A percentile compares a stretch with the other conserved stretches of the same genome.
phyloP scores from a whole-genome alignment of 768 basidiomycete species.

The Kwoniella europaea region DNA sequence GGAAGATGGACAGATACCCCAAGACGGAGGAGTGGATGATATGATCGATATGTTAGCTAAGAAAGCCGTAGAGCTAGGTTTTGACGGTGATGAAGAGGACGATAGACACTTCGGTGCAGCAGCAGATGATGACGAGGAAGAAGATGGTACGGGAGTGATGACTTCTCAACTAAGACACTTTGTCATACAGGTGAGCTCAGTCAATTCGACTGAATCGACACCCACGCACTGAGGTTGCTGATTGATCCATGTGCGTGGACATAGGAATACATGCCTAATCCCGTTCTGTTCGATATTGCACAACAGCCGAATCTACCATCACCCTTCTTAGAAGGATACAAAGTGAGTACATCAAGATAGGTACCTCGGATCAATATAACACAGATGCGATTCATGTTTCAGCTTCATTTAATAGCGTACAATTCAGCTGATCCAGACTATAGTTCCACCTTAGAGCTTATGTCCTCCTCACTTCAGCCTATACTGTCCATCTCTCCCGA shows the following conservation, averaged over 20 bases:
- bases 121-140: constrained; percentile 40
- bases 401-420: neutral
- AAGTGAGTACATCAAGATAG: constrained; percentile 33
- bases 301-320: constrained; percentile 54
- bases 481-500: constrained; percentile 78
- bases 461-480: constrained; percentile 66
- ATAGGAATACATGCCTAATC: constrained; percentile 84
- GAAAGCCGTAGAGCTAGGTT: constrained; percentile 27
- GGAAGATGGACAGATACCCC: constrained; percentile 5
- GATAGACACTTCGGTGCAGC: neutral
- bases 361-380: neutral
- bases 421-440: neutral
- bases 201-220: neutral
- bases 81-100: constrained; percentile 15
- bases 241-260: neutral
- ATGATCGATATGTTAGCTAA: constrained; percentile 24
- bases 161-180: constrained; percentile 92
- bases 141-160: constrained; percentile 64
- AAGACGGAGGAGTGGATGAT: constrained; percentile 10
- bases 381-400: neutral
- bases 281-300: constrained; percentile 75
- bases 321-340: constrained; percentile 54
- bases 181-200: constrained; percentile 78
- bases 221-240: too few species aligned
- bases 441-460: constrained; percentile 96